These are phyloP conservation scores for Colletotrichum sp. DNA, from an alignment of 2,329 filamentous ascomycete species.

Conservation along the genomic window DNA sequence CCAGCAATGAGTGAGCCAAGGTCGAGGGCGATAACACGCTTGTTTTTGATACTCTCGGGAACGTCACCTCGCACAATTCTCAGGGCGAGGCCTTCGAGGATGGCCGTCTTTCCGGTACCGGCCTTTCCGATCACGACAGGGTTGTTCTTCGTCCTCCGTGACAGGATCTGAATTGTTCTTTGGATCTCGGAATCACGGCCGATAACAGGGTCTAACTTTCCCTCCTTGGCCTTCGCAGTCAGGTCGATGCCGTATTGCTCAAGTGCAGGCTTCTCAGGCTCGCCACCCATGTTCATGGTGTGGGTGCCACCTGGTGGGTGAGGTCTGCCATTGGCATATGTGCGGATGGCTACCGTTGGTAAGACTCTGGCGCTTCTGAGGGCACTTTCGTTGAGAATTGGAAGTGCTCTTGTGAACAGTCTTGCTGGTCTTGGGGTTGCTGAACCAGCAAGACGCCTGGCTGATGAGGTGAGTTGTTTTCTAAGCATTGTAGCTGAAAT, in stretches of 20 bases:
- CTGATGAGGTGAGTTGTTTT: conserved; percentile 41
- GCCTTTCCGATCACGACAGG: conserved; percentile 92
- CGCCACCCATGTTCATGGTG: conserved; percentile 84
- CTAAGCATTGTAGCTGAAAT: conserved; percentile 39
- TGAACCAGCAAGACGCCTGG: conserved; percentile 39
- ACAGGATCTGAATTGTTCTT: conserved; percentile 91
- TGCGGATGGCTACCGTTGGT: conserved; percentile 48
- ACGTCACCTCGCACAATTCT: conserved; percentile 92
- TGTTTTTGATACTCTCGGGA: conserved; percentile 94
- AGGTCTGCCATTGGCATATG: conserved; percentile 74
- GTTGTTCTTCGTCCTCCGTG: conserved; percentile 92
- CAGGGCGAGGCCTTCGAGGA: conserved; percentile 87
- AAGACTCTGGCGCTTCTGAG: conserved; percentile 30
- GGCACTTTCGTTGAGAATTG: background rate
- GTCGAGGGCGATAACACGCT: conserved; percentile 86
- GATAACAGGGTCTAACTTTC: conserved; percentile 95
- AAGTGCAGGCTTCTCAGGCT: conserved; percentile 81
- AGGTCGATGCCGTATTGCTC: conserved; percentile 93
- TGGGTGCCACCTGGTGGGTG: conserved; percentile 92
- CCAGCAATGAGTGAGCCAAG: conserved; percentile 93
- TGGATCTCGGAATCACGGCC: conserved; percentile 92
- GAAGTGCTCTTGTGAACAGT: conserved; percentile 6
- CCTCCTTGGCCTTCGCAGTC: conserved; percentile 81
- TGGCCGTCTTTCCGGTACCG: conserved; percentile 92
- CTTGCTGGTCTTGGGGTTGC: conserved; percentile 32